These are phyloP conservation scores for Metarhizium album DNA, from an alignment of 2,329 filamentous ascomycete genomes.

Conservation along the genomic window DNA sequence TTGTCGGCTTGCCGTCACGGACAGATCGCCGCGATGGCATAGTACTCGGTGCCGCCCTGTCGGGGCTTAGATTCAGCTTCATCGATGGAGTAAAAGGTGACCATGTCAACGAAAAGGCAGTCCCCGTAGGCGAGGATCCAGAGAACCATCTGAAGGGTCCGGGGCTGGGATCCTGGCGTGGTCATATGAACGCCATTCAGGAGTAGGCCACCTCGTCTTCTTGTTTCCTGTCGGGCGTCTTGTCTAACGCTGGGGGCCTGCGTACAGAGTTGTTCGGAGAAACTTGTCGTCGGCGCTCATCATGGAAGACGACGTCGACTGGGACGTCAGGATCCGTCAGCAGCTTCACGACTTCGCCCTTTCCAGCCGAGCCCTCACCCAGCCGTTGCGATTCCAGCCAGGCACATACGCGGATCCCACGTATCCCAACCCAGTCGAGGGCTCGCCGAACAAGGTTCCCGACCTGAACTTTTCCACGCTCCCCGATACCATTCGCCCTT, in stretches of 20 bases:
- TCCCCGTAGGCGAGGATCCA: conserved; percentile 22
- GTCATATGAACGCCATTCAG: conserved; percentile 27
- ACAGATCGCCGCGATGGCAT: conserved; percentile 41
- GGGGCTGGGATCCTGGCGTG: conserved; percentile 26
- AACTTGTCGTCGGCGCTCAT: conserved; percentile 38
- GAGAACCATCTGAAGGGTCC: conserved; percentile 14
- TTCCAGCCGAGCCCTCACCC: conserved; percentile 23
- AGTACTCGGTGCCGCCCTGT: conserved; percentile 34
- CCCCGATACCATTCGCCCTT: conserved; percentile 10
- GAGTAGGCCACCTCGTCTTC: conserved; percentile 12
- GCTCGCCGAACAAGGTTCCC: not conserved
- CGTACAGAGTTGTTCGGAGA: conserved; percentile 28
- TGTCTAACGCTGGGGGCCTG: not conserved
- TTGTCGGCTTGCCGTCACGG: conserved; percentile 38
- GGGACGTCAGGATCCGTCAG: conserved; percentile 39
- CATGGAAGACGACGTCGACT: conserved; percentile 47
- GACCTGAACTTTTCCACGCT: conserved; percentile 14
- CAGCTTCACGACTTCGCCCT: conserved; percentile 34
- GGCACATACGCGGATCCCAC: conserved; percentile 16
- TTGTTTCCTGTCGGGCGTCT: not conserved
- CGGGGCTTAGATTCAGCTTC: conserved; percentile 32
- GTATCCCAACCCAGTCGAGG: conserved; percentile 9
- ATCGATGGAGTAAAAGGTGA: conserved; percentile 32
- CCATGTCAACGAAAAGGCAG: conserved; percentile 25
- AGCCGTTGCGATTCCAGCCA: conserved; percentile 14